Evolutionary conservation across 202 grass and related monocot genomes (phyloP).

Genomic region (Carex sylvatica): DNA sequence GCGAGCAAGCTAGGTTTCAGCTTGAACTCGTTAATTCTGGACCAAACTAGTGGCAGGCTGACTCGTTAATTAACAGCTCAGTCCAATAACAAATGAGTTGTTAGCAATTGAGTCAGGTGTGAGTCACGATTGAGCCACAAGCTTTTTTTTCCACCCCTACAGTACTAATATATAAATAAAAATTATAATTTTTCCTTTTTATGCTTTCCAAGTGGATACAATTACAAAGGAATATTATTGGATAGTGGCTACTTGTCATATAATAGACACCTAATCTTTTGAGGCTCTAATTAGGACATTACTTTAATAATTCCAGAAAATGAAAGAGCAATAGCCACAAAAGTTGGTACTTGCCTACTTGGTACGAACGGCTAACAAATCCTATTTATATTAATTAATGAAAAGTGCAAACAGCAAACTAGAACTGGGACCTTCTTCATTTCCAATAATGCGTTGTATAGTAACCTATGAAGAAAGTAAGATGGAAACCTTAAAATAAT

Average conservation of each 20-base stretch:
- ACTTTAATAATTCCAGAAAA: background rate
- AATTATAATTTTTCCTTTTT: background rate
- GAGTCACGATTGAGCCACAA: too few species aligned
- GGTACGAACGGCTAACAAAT: conserved; percentile 13
- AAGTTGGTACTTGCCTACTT: conserved; percentile 14
- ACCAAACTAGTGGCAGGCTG: too few species aligned
- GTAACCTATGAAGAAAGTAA: background rate
- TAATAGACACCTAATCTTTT: conserved; percentile 2
- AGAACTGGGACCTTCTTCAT: background rate
- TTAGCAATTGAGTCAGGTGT: too few species aligned
- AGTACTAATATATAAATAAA: too few species aligned
- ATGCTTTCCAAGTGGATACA: background rate
- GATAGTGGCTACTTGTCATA: background rate
- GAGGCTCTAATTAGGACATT: background rate
- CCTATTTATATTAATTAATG: background rate
- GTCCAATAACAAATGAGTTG: too few species aligned
- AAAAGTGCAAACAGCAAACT: background rate
- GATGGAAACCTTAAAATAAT: background rate
- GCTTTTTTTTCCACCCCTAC: too few species aligned
- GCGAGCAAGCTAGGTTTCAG: too few species aligned
- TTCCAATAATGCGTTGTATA: background rate
- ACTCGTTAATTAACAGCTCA: too few species aligned
- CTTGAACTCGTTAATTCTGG: too few species aligned
- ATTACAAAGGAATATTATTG: background rate
- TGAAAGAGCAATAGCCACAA: background rate